phyloP scores from a whole-genome alignment of 1,284 basidiomycete species.

The Marasmius tenuissimus region DNA sequence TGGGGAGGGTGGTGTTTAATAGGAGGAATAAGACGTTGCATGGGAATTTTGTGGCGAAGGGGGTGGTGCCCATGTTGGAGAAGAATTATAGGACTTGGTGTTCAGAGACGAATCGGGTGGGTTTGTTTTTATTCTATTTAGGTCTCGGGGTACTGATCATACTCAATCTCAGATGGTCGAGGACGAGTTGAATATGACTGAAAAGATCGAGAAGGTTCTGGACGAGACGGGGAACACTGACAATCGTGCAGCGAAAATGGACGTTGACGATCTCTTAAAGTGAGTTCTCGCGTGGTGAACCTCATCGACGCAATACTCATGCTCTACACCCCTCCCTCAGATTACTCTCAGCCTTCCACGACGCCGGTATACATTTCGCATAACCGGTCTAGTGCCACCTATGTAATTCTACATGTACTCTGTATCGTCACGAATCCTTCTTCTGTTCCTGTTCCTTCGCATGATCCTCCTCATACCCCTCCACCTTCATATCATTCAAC shows the following conservation, averaged over 20 bases:
- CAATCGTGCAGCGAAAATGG: constrained; percentile 80
- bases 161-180: constrained; percentile 60
- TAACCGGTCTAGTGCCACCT: background rate
- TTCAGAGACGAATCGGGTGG: constrained; percentile 75
- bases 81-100: constrained; percentile 96
- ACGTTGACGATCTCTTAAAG: constrained; percentile 83
- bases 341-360: constrained; percentile 78
- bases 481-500: constrained; percentile 67
- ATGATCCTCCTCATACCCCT: background rate
- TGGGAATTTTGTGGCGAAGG: constrained; percentile 89
- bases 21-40: constrained; percentile 90
- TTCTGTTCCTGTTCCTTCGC: background rate
- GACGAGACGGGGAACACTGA: constrained; percentile 66
- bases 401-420: too few relatives aligned
- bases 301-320: background rate
- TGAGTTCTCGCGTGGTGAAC: constrained; percentile 28
- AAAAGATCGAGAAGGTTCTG: constrained; percentile 78
- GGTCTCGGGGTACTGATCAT: background rate
- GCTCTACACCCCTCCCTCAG: constrained; percentile 31
- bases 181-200: constrained; percentile 70
- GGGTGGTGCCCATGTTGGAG: constrained; percentile 93
- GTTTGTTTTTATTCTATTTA: constrained; percentile 19
- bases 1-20: constrained; percentile 82
- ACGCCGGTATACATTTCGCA: constrained; percentile 66
- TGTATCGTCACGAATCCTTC: background rate